phyloP scores from a whole-genome alignment of 2,329 filamentous ascomycete genomes.

The Sclerotinia minor region DNA sequence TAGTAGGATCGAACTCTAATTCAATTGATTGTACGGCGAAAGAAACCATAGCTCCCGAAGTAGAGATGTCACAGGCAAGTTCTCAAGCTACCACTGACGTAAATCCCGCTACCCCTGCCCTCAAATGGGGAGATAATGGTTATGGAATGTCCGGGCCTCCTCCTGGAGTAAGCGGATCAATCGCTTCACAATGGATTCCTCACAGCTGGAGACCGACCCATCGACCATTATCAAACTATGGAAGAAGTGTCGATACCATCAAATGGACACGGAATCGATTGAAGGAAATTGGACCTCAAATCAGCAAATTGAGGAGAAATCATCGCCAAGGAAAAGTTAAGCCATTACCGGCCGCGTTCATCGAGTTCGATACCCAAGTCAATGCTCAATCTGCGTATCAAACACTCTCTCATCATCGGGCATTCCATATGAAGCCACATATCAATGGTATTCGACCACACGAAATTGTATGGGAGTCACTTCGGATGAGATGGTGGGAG shows the following conservation, averaged over 20 bases:
- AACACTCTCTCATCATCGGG: conserved; percentile 62
- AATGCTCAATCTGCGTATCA: conserved; percentile 66
- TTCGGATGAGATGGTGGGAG: conserved; percentile 63
- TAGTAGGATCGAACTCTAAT: background rate
- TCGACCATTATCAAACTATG: conserved; percentile 43
- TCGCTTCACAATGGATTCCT: conserved; percentile 43
- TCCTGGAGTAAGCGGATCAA: conserved; percentile 42
- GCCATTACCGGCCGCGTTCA: conserved; percentile 61
- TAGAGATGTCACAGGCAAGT: conserved; percentile 4
- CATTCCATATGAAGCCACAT: conserved; percentile 63
- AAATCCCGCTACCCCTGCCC: background rate
- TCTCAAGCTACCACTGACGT: background rate
- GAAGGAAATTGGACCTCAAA: conserved; percentile 40
- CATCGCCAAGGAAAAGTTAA: conserved; percentile 51
- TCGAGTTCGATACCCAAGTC: conserved; percentile 62
- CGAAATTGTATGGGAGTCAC: conserved; percentile 67
- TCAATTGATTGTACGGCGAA: conserved; percentile 7
- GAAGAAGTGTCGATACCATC: conserved; percentile 43
- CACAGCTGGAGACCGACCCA: conserved; percentile 40
- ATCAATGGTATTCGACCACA: conserved; percentile 61
- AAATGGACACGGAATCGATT: conserved; percentile 43
- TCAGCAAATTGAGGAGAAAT: conserved; percentile 39
- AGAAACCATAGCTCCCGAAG: conserved; percentile 21
- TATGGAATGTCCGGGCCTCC: conserved; percentile 32
- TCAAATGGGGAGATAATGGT: conserved; percentile 26